Evolutionary conservation across 495 filamentous ascomycete species (phyloP).

Genomic region (Aspergillus baeticus): DNA sequence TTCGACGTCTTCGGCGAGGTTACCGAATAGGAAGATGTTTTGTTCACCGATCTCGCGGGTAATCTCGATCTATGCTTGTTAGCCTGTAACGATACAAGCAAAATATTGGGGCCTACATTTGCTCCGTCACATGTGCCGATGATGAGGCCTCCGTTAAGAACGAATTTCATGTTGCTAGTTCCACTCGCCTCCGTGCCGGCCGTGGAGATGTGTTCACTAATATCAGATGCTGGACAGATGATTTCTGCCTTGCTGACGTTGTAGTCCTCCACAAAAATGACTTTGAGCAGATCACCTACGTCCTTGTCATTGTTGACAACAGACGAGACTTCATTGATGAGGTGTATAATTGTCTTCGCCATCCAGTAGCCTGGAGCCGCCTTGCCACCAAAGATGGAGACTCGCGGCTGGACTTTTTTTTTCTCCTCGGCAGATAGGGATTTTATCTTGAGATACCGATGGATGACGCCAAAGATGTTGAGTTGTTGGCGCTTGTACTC

Average conservation of each 20-base stretch:
- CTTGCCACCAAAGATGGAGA: conserved; percentile 97
- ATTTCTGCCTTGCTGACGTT: conserved; percentile 99
- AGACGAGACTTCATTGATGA: conserved; percentile 88
- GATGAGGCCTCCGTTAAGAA: conserved; percentile 92
- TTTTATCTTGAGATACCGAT: conserved; percentile 90
- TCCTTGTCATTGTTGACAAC: conserved; percentile 91
- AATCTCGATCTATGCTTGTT: conserved; percentile 95
- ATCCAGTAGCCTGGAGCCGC: conserved; percentile 99
- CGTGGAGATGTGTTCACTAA: conserved; percentile 98
- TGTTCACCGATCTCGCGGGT: conserved; percentile 93
- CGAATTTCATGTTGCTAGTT: conserved; percentile 96
- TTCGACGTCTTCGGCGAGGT: conserved; percentile 94
- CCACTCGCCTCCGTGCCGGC: conserved; percentile 82
- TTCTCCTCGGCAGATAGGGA: conserved; percentile 76
- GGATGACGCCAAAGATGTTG: conserved; percentile 97
- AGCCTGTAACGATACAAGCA: too few relatives aligned
- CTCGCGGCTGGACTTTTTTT: conserved; percentile 86
- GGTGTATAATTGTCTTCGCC: conserved; percentile 97
- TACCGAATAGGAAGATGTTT: conserved; percentile 98
- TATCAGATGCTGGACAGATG: conserved; percentile 89
- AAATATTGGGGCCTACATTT: conserved; percentile 72
- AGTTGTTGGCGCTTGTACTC: conserved; percentile 99
- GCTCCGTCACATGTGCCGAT: conserved; percentile 98
- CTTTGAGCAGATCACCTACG: conserved; percentile 91
- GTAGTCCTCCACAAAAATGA: conserved; percentile 96